Conservation (phyloP, 148 eudicot genomes). For the Amaranthus cruentus region DNA sequence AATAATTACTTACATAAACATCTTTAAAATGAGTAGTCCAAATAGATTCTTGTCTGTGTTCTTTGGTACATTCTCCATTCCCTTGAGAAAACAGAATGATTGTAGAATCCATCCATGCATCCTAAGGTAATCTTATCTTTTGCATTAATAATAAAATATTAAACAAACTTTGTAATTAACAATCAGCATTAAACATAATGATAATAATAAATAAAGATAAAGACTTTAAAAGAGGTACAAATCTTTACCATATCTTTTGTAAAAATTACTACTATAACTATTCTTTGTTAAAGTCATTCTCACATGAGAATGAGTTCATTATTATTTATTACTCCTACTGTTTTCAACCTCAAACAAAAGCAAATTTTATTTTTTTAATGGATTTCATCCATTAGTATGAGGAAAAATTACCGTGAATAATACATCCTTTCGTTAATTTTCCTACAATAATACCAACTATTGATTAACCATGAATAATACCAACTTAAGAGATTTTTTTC, state of each 20-base stretch:
- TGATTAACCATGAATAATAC: too few species aligned
- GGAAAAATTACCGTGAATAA: too few species aligned
- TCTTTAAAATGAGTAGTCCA: too few species aligned
- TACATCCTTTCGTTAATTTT: too few species aligned
- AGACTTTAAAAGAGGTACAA: conserved; percentile 8
- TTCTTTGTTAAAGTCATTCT: conserved; percentile 3
- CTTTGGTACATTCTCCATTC: not conserved
- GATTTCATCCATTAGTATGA: too few species aligned
- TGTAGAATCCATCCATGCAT: conserved; percentile 15
- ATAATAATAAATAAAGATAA: conserved; percentile 1
- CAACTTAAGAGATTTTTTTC: too few species aligned
- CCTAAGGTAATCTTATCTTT: not conserved
- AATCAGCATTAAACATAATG: not conserved
- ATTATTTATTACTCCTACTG: too few species aligned
- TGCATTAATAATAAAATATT: not conserved
- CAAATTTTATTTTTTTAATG: too few species aligned
- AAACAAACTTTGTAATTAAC: not conserved
- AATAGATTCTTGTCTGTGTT: conserved; percentile 17
- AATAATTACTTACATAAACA: too few species aligned
- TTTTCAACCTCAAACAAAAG: too few species aligned
- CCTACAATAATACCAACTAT: too few species aligned
- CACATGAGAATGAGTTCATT: too few species aligned
- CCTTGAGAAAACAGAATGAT: conserved; percentile 27
- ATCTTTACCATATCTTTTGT: conserved; percentile 14
- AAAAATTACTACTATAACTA: not conserved